Conservation (phyloP, 805 yeast genomes). For the Dipodascus geniculatus region DNA sequence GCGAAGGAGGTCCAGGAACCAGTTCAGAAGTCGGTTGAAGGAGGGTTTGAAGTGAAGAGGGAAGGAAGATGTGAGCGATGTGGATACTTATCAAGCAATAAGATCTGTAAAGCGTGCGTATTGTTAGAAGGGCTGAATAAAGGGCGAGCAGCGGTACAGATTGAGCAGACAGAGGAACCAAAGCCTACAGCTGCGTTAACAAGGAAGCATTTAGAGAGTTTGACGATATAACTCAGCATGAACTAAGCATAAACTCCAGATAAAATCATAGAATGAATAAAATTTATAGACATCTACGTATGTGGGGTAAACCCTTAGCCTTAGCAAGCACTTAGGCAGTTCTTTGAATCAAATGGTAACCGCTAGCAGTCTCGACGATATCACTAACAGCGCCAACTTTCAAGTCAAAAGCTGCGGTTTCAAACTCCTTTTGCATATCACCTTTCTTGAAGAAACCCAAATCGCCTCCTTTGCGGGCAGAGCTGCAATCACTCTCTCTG, state of each 20-base stretch:
- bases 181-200: not conserved
- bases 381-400: constrained; percentile 76
- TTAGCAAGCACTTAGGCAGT: constrained; percentile 39
- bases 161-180: constrained; percentile 28
- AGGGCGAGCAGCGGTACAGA: constrained; percentile 50
- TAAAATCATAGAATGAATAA: not conserved
- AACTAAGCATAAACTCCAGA: no score
- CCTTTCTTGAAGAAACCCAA: constrained; percentile 81
- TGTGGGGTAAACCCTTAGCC: not conserved
- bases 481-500: constrained; percentile 80
- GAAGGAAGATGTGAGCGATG: constrained; percentile 62
- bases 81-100: constrained; percentile 83
- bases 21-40: not conserved
- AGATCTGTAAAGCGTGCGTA: constrained; percentile 86
- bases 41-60: constrained; percentile 6
- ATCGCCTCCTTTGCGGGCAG: constrained; percentile 83
- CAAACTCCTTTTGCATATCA: constrained; percentile 93
- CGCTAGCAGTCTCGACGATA: constrained; percentile 81
- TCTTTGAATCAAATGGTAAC: constrained; percentile 80
- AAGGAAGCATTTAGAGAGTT: not conserved
- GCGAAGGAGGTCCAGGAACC: not conserved
- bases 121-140: constrained; percentile 74
- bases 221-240: not conserved
- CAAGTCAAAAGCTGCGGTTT: constrained; percentile 71
- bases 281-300: not conserved